These are phyloP conservation scores for Monosporascus sp. DNA, from an alignment of 2,329 filamentous ascomycete genomes.

Conservation along the genomic window DNA sequence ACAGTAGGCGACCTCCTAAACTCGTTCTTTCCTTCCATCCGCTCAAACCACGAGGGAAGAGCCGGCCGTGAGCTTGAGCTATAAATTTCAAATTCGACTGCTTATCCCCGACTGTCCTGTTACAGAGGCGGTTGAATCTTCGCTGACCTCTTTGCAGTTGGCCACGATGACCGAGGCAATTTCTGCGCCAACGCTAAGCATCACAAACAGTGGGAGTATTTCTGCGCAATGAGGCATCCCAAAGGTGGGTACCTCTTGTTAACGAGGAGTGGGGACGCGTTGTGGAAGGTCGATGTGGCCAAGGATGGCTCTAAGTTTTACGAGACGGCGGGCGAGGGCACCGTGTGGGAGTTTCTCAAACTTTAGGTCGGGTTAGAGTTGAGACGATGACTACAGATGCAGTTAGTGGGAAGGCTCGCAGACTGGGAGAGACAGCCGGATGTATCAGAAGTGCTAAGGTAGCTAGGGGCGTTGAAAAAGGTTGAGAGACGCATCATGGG, in stretches of 20 bases:
- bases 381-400: not conserved
- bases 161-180: slow-evolving; percentile 21
- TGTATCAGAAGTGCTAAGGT: not conserved
- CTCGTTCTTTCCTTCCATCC: not conserved
- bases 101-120: not conserved
- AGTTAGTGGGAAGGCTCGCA: not conserved
- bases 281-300: slow-evolving; percentile 24
- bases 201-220: slow-evolving; percentile 25
- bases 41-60: no score
- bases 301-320: slow-evolving; percentile 18
- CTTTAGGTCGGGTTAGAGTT: not conserved
- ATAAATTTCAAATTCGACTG: not conserved
- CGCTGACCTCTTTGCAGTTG: slow-evolving; percentile 12
- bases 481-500: not conserved
- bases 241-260: slow-evolving; percentile 30
- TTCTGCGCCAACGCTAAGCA: slow-evolving; percentile 18
- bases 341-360: slow-evolving; percentile 25
- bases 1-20: slow-evolving; percentile 4
- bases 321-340: slow-evolving; percentile 20
- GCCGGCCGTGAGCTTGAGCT: no score
- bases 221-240: slow-evolving; percentile 22
- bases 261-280: slow-evolving; percentile 18
- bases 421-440: not conserved
- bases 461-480: not conserved
- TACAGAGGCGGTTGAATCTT: not conserved